Evolutionary conservation across 2,329 filamentous ascomycete genomes (phyloP).

Genomic region (Aspergillus phoenicis): DNA sequence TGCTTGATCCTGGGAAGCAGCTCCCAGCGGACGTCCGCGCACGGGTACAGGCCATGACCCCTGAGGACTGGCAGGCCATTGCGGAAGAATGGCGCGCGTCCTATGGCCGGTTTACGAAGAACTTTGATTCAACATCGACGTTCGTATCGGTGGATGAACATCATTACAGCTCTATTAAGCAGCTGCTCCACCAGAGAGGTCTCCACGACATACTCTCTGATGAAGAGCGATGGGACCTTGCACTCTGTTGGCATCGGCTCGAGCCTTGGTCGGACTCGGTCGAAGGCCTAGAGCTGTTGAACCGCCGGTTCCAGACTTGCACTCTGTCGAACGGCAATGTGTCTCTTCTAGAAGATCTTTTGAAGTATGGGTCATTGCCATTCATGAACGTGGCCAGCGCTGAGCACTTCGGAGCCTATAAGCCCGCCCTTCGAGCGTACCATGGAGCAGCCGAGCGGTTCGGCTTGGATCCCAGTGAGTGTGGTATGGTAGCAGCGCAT

Average conservation of each 20-base stretch:
- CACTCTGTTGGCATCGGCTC: slow-evolving; percentile 71
- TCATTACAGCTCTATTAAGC: slow-evolving; percentile 63
- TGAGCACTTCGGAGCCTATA: slow-evolving; percentile 74
- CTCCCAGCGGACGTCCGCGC: slow-evolving; percentile 52
- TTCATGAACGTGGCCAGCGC: slow-evolving; percentile 67
- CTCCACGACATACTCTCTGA: slow-evolving; percentile 64
- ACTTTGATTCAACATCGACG: slow-evolving; percentile 37
- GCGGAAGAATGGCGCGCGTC: slow-evolving; percentile 70
- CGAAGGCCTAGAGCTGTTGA: slow-evolving; percentile 59
- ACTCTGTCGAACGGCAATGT: slow-evolving; percentile 77
- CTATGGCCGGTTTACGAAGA: slow-evolving; percentile 64
- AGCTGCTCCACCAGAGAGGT: slow-evolving; percentile 59
- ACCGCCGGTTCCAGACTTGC: slow-evolving; percentile 59
- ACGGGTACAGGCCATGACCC: slow-evolving; percentile 55
- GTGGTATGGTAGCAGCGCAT: slow-evolving; percentile 78
- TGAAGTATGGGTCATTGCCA: slow-evolving; percentile 58
- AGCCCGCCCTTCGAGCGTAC: slow-evolving; percentile 70
- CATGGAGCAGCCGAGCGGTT: slow-evolving; percentile 65
- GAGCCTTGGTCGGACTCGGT: slow-evolving; percentile 67
- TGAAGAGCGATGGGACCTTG: slow-evolving; percentile 62
- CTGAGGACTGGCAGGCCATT: slow-evolving; percentile 64
- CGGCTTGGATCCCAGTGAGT: slow-evolving; percentile 60
- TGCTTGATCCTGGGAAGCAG: slow-evolving; percentile 50
- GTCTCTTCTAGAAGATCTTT: slow-evolving; percentile 66
- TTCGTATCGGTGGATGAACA: slow-evolving; percentile 76